Evolutionary conservation across 2,329 filamentous ascomycete genomes (phyloP).

Genomic region (Microcera coccophila): DNA sequence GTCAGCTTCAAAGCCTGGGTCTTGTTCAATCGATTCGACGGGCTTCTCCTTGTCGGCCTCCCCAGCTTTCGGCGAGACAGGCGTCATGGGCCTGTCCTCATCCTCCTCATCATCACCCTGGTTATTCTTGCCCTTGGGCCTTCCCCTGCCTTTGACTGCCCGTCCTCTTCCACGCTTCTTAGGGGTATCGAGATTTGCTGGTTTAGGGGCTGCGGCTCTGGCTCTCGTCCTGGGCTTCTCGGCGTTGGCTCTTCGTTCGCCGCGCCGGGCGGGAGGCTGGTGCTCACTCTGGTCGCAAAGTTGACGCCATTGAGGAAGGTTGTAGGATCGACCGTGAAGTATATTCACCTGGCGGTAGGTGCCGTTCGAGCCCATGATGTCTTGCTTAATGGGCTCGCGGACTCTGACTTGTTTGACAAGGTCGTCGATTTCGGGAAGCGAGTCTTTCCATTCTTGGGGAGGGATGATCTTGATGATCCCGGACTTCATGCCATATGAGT

Average conservation of each 20-base stretch:
- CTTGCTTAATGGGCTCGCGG: conserved; percentile 95
- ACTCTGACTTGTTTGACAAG: conserved; percentile 87
- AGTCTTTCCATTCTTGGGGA: conserved; percentile 85
- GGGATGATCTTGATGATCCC: conserved; percentile 96
- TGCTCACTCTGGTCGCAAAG: conserved; percentile 93
- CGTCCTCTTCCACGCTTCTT: conserved; percentile 41
- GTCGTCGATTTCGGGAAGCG: conserved; percentile 74
- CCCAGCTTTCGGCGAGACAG: conserved; percentile 51
- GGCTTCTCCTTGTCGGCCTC: conserved; percentile 34
- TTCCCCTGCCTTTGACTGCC: conserved; percentile 36
- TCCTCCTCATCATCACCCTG: conserved; percentile 38
- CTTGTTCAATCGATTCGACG: conserved; percentile 49
- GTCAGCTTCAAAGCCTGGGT: conserved; percentile 43
- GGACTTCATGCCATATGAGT: conserved; percentile 94
- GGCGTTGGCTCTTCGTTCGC: conserved; percentile 67
- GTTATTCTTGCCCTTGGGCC: conserved; percentile 37
- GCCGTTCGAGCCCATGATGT: conserved; percentile 93
- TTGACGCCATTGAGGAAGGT: conserved; percentile 91
- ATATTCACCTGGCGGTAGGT: conserved; percentile 97
- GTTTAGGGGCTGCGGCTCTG: conserved; percentile 33
- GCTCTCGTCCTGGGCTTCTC: conserved; percentile 47
- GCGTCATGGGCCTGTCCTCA: conserved; percentile 56
- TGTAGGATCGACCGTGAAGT: conserved; percentile 92
- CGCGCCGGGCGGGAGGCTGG: conserved; percentile 86
- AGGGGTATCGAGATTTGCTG: conserved; percentile 30